Percentiles rank a stretch among this genome's conserved stretches.
phyloP scores from a whole-genome alignment of 2,329 filamentous ascomycete genomes.

The Apiospora marii region DNA sequence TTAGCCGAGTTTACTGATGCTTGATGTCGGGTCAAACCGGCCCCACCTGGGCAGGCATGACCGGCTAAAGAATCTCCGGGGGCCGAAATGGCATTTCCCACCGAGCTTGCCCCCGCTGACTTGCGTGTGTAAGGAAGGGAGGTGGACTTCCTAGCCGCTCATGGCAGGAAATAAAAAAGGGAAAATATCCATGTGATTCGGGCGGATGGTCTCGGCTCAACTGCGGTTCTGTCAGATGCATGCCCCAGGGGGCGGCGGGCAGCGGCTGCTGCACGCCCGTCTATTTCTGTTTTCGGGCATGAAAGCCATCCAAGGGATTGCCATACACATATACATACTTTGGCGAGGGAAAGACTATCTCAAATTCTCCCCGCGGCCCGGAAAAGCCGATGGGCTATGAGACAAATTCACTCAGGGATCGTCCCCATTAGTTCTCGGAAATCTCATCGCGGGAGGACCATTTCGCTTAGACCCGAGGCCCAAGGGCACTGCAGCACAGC shows the following conservation, averaged over 20 bases:
- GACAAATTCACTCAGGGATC: neutral
- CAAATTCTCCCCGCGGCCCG: conserved; percentile 15
- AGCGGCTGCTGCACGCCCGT: neutral
- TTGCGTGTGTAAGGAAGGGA: neutral
- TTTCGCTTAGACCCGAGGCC: neutral
- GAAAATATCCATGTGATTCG: neutral
- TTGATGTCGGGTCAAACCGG: conserved; percentile 15
- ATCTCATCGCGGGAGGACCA: neutral
- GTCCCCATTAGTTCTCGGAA: neutral
- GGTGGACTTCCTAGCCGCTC: neutral
- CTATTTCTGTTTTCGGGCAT: neutral
- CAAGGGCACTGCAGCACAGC: neutral
- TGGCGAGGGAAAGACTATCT: neutral
- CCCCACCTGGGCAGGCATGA: neutral
- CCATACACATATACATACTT: neutral
- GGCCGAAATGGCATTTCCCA: conserved; percentile 11
- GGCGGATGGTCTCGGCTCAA: neutral
- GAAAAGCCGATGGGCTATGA: neutral
- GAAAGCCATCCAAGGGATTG: neutral
- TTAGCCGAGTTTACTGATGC: neutral
- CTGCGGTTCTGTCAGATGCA: conserved; percentile 5
- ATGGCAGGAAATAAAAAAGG: neutral
- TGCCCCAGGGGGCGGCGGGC: neutral
- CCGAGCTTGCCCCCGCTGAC: conserved; percentile 13
- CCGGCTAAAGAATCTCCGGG: conserved; percentile 9